These are phyloP conservation scores for Chlamydomonas reinhardtii DNA, from an alignment of 163 green algal genomes.

Conservation along the genomic window DNA sequence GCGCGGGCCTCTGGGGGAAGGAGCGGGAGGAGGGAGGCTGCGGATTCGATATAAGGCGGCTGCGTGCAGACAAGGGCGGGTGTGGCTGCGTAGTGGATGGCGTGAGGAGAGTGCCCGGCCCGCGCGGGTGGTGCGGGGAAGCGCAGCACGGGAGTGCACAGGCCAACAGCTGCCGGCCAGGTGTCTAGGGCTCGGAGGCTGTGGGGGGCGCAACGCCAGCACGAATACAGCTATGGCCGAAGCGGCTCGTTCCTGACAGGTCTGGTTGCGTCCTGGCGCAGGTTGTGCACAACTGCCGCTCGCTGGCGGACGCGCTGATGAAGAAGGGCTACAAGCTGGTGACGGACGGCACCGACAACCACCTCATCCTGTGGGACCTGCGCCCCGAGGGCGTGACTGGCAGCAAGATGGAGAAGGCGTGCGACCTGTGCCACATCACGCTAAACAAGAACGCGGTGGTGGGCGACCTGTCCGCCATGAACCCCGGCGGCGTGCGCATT, in stretches of 20 bases:
- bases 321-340: conserved; percentile 94
- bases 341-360: conserved; percentile 98
- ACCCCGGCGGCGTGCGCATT: conserved; percentile 95
- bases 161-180: no score
- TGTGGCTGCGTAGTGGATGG: no score
- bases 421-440: conserved; percentile 98
- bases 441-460: conserved; percentile 99
- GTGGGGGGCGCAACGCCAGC: no score
- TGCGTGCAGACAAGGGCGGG: no score
- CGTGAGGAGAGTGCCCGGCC: no score
- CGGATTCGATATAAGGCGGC: no score
- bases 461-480: conserved; percentile 92
- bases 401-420: conserved; percentile 94
- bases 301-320: conserved; percentile 84
- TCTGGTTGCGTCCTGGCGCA: conserved; percentile 42
- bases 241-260: no score
- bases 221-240: no score
- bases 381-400: conserved; percentile 85
- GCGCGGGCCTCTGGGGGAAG: neutral
- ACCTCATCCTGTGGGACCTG: conserved; percentile 98
- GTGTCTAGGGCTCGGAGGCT: no score
- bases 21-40: neutral
- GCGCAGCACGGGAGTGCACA: no score
- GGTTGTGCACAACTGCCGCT: conserved; percentile 86
- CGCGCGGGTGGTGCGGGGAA: no score